Evolutionary conservation across 192 early-diverging fungal genomes (phyloP).

Genomic region (Rhizophagus sp.): DNA sequence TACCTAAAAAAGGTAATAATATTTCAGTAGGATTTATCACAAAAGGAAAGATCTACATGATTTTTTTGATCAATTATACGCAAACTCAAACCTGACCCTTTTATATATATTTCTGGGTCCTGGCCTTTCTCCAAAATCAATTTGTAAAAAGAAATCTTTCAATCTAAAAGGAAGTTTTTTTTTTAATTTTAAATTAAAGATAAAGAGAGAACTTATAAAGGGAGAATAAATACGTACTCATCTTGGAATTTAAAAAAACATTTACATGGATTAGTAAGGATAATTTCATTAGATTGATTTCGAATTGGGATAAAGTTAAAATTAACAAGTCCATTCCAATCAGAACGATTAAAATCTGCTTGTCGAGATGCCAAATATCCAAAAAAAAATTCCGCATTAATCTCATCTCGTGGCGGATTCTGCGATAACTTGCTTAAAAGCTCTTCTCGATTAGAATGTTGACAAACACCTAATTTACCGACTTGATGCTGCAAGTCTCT

Average conservation of each 20-base stretch:
- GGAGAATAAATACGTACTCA: neutral
- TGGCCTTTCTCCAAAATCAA: conserved; percentile 74
- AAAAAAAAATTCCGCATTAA: conserved; percentile 59
- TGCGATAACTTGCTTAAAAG: conserved; percentile 43
- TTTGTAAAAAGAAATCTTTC: conserved; percentile 54
- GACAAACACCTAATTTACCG: conserved; percentile 64
- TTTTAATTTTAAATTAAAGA: too few relatives aligned
- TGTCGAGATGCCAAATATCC: conserved; percentile 65
- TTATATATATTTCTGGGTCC: too few relatives aligned
- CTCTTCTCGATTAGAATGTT: conserved; percentile 50
- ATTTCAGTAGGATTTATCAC: too few relatives aligned
- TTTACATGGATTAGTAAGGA: too few relatives aligned
- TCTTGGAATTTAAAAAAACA: neutral
- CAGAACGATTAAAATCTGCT: conserved; percentile 50
- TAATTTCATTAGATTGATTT: neutral
- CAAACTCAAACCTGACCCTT: too few relatives aligned
- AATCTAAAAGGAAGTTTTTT: conserved; percentile 47
- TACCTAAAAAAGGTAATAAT: too few relatives aligned
- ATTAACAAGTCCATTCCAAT: conserved; percentile 56
- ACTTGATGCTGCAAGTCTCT: conserved; percentile 50
- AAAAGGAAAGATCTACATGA: too few relatives aligned
- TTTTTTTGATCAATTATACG: too few relatives aligned
- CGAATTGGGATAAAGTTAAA: conserved; percentile 66
- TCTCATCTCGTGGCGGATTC: conserved; percentile 32
- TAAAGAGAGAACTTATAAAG: too few relatives aligned